phyloP scores from a whole-genome alignment of 805 yeast species.

The Saturnispora sanitii region DNA sequence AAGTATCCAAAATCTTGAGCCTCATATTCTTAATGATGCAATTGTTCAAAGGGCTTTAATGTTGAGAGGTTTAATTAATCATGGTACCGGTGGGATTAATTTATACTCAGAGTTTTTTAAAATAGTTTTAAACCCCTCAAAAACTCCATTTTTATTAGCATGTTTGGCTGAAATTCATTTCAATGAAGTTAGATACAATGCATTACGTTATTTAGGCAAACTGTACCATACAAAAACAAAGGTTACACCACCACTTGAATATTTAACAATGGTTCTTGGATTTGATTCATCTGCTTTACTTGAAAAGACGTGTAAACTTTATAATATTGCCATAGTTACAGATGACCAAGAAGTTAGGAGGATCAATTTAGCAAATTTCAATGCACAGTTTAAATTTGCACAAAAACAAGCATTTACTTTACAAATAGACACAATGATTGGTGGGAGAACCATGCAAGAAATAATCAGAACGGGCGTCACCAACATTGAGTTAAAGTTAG shows the following conservation, averaged over 20 bases:
- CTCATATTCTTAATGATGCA: conserved; percentile 39
- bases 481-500: conserved; percentile 15
- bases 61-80: conserved; percentile 56
- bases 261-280: conserved; percentile 45
- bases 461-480: conserved; percentile 32
- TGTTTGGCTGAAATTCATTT: conserved; percentile 73
- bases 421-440: conserved; percentile 32
- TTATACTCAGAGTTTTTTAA: conserved; percentile 57
- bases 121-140: conserved; percentile 32
- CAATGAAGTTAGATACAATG: conserved; percentile 68
- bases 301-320: conserved; percentile 49
- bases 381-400: conserved; percentile 23
- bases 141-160: conserved; percentile 56
- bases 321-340: conserved; percentile 38
- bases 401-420: conserved; percentile 38
- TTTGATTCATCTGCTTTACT: conserved; percentile 55
- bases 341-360: conserved; percentile 23
- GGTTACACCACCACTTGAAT: conserved; percentile 40
- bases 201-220: conserved; percentile 54
- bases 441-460: conserved; percentile 21
- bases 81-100: conserved; percentile 55
- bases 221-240: conserved; percentile 64
- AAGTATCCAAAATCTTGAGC: conserved; percentile 60
- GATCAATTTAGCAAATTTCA: conserved; percentile 36
- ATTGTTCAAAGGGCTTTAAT: conserved; percentile 62